Base-by-base conservation (phyloP, 1,139 yeast species). In the Zygosaccharomyces sapae region DNA sequence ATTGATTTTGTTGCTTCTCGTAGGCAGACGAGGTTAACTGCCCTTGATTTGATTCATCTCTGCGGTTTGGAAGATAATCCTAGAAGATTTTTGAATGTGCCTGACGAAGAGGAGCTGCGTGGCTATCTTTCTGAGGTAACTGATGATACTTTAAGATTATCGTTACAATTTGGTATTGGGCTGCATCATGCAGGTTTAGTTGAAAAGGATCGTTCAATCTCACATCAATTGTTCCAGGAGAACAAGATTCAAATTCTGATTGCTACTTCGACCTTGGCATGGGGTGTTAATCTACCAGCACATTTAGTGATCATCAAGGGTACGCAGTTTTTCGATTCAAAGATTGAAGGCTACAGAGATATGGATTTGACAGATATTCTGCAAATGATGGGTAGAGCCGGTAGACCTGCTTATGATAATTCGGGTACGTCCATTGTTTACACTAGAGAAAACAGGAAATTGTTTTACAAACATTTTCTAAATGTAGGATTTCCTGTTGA, bases 401-500 rank as follows among this genome's bases (percentile, higher is more conserved):
- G 98, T 54, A 83, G 98, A 66, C 98, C 98, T 2, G 96, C 96
- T 1, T 92, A 76, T 66, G 98, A 94, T 70, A 89, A 96, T 2
- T 81, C 88, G 53, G 98, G 98, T 68, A 90, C 83, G 39, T 97
- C 97, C 0, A 86, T 92, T 54, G 95, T 94, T 1, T 90, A 83
- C 65, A 92, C 98, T 3, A 88, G 87, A 62, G 97, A 94, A 61
- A 77, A 90, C 3, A 92, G 90, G 56, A 92, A 92, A 69, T 79
- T 83, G 63, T 94, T 90, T 61, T 92, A 94, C 70, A 92, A 92
- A 62, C 96, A 94, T 66, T 92, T 92, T 66, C 69, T 92, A 59
- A 94, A 92, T 63, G 82, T 88, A 52, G 98, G 99, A 0, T 92
- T 94, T 70, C 99, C 99, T 0, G 98, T 94, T 10, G 99, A 92